Base-by-base conservation (phyloP, 768 basidiomycete genomes). In the Gyrodon lividus region DNA sequence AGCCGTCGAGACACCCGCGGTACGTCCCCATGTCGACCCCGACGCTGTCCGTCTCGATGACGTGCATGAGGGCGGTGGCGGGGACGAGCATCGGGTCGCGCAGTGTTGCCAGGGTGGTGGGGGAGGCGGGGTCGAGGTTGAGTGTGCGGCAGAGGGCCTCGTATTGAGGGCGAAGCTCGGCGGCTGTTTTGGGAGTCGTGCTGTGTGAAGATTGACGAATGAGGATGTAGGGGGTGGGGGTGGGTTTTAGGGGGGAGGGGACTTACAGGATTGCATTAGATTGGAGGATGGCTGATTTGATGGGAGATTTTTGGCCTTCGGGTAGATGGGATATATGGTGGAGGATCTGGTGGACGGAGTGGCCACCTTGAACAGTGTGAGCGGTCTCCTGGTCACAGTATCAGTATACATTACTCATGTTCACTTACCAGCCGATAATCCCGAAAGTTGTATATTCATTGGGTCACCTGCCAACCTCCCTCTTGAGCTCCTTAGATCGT, bases 251-350 rank as follows among this genome's bases (percentile, higher is more conserved):
- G 31, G 37, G 6, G 35, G 35, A 30, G 16, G 48, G 39, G 10
- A 68, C 81, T 43, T 58, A 87, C 80, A 86, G 61, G 6, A 92
- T 84, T 1, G 85, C 83, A 57, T 91, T 92, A 7, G 89, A 91
- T 59, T 88, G 86, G 14, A 89, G 66, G 8, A 79, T 57, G 3
- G 84, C 87, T 17, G 83, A 82, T 28, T 75, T 74, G 60, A 90
- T 87, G 0, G 89, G 88, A 0, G 87, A 80, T 23, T 67, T 63
- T 52, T 72, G 66, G 23, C 78, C 80, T 5, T 74, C 64, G 0
- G 86, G 83, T 19, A 89, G 74, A 23, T 76, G 74, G 3, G 87
- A 87, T 24, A 77, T 84, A 56, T 82, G 81, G 44, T 89, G 86
- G 6, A 92, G 72, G 24, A 88, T 63, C 62, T 90, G 86, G 59